phyloP scores from a whole-genome alignment of 139 green algal species.

The Astrephomene gubernaculifera region DNA sequence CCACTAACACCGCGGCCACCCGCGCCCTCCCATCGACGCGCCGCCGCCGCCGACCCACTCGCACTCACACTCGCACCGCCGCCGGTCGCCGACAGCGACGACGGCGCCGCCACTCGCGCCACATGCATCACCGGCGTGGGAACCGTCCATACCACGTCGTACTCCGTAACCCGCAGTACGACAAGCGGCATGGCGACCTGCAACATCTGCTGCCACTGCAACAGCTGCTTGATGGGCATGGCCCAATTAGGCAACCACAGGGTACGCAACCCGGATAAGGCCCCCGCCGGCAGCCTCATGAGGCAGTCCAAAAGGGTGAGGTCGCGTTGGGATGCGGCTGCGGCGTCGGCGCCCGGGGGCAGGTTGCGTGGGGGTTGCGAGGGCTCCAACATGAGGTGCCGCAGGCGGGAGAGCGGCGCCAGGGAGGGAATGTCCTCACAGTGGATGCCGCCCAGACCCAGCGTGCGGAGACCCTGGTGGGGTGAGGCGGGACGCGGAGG shows the following conservation, averaged over 20 bases:
- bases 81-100: background rate
- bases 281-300: conserved; percentile 15
- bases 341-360: background rate
- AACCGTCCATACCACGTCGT: conserved; percentile 41
- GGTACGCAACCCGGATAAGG: background rate
- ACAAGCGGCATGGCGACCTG: conserved; percentile 40
- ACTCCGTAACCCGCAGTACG: conserved; percentile 33
- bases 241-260: conserved; percentile 42
- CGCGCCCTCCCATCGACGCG: background rate
- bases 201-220: conserved; percentile 44
- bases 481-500: too few relatives aligned
- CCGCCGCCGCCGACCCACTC: background rate
- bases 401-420: conserved; percentile 3
- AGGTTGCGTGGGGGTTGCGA: conserved; percentile 2
- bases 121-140: conserved; percentile 41
- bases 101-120: conserved; percentile 13
- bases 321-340: conserved; percentile 6
- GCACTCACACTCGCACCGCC: background rate
- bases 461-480: conserved; percentile 17
- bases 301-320: conserved; percentile 12
- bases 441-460: conserved; percentile 32
- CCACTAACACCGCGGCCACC: background rate
- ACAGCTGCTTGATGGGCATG: conserved; percentile 35
- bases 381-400: conserved; percentile 35
- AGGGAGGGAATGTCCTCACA: conserved; percentile 13